phyloP scores from a whole-genome alignment of 768 basidiomycete genomes.

The Phanerochaete sordida region DNA sequence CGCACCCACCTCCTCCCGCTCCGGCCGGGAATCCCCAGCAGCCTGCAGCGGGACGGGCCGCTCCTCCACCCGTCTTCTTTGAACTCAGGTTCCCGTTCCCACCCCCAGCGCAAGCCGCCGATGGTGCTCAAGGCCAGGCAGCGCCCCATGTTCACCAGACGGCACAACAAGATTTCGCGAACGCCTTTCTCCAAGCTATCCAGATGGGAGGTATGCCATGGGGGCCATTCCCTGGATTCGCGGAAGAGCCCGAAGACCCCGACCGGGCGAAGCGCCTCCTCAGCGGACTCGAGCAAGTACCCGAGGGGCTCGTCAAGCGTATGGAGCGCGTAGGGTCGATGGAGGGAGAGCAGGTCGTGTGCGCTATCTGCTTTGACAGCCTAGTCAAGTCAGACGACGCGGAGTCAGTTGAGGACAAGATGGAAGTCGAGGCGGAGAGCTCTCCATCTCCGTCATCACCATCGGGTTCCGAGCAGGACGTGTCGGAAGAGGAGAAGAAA shows the following conservation, averaged over 20 bases:
- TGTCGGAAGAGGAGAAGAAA: background rate
- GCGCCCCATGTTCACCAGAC: background rate
- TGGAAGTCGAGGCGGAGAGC: background rate
- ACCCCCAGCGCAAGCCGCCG: background rate
- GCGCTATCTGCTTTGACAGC: conserved; percentile 77
- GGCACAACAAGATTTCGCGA: conserved; percentile 16
- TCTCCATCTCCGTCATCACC: background rate
- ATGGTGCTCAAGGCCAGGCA: background rate
- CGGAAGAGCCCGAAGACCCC: conserved; percentile 54
- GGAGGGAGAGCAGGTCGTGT: conserved; percentile 38
- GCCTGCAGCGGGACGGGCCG: background rate
- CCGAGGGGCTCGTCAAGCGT: conserved; percentile 60
- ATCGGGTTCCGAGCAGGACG: background rate
- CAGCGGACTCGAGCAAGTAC: conserved; percentile 62
- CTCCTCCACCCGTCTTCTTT: background rate
- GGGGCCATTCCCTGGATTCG: conserved; percentile 24
- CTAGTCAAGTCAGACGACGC: conserved; percentile 48
- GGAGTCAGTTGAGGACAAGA: conserved; percentile 17
- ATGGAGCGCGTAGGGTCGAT: conserved; percentile 48
- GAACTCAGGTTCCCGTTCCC: background rate
- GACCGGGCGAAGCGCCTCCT: conserved; percentile 63
- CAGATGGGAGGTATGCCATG: conserved; percentile 22
- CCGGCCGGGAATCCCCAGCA: background rate
- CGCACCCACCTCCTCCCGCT: background rate
- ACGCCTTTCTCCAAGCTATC: conserved; percentile 18